Percentiles rank a stretch among this genome's conserved stretches.
These are phyloP conservation scores for Vitis cinerea DNA, from an alignment of 164 flowering plant species.

Conservation along the genomic window DNA sequence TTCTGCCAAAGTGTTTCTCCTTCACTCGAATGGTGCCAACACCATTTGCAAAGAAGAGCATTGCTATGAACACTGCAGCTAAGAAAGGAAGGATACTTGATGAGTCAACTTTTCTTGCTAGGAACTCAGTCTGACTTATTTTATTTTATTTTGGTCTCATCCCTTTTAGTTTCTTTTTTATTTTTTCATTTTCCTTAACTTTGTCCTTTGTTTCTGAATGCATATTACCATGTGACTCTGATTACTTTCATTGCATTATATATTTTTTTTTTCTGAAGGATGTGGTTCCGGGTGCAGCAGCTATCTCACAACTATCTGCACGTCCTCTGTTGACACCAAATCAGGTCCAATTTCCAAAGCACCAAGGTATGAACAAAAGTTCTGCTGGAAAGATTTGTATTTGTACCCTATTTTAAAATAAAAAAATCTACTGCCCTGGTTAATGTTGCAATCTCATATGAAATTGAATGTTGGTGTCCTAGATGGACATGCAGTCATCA, in stretches of 20 bases:
- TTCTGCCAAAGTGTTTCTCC: no score
- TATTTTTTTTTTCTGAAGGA: slow-evolving; percentile 36
- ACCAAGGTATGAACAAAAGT: slow-evolving; percentile 52
- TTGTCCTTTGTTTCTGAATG: neutral
- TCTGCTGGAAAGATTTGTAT: no score
- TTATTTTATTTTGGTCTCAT: neutral
- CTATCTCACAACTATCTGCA: slow-evolving; percentile 40
- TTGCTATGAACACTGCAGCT: no score
- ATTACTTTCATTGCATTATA: neutral
- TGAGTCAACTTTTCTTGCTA: neutral
- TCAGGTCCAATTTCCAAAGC: slow-evolving; percentile 56
- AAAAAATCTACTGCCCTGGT: no score
- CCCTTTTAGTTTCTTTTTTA: neutral
- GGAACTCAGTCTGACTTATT: neutral
- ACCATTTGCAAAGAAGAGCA: no score
- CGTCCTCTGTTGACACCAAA: slow-evolving; percentile 40
- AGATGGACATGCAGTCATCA: no score
- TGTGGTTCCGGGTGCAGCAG: slow-evolving; percentile 43
- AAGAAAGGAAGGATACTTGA: neutral
- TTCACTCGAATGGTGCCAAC: no score
- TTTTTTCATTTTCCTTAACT: neutral
- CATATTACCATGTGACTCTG: neutral
- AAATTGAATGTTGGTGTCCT: no score
- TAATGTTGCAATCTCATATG: no score
- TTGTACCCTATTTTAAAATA: no score